Percentiles rank a stretch among this genome's conserved stretches.
These are phyloP conservation scores for Tritrichomonas musculus DNA, from an alignment of 208 protist genomes.

Conservation along the genomic window DNA sequence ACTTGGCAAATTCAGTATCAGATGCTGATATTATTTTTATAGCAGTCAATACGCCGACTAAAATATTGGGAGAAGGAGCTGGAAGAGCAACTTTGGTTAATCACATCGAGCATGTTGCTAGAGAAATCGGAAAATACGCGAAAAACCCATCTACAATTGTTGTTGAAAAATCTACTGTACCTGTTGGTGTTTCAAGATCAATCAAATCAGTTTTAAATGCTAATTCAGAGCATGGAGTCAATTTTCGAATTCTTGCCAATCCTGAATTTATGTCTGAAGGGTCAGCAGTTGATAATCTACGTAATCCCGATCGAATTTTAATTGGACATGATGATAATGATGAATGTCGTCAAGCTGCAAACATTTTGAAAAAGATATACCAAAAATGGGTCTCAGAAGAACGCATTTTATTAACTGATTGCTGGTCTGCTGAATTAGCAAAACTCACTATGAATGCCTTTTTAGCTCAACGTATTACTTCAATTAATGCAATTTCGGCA, in stretches of 20 bases:
- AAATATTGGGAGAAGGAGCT: slow-evolving; percentile 71
- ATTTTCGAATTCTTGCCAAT: slow-evolving; percentile 81
- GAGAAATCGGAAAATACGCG: background rate
- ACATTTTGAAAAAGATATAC: slow-evolving; percentile 52
- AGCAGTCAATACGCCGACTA: slow-evolving; percentile 88
- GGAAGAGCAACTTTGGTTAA: slow-evolving; percentile 40
- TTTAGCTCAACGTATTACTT: slow-evolving; percentile 87
- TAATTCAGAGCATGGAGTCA: slow-evolving; percentile 35
- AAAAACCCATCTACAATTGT: slow-evolving; percentile 67
- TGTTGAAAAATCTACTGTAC: slow-evolving; percentile 85
- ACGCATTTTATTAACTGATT: slow-evolving; percentile 76
- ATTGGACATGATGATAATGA: slow-evolving; percentile 72
- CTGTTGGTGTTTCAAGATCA: slow-evolving; percentile 57
- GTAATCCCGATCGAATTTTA: slow-evolving; percentile 83
- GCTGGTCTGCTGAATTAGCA: slow-evolving; percentile 87
- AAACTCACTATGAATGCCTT: slow-evolving; percentile 92
- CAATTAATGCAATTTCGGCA: slow-evolving; percentile 78
- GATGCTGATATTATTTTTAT: slow-evolving; percentile 85
- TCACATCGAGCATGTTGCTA: background rate
- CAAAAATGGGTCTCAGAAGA: slow-evolving; percentile 69
- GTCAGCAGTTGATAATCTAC: slow-evolving; percentile 75
- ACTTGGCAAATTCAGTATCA: slow-evolving; percentile 62
- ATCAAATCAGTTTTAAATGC: slow-evolving; percentile 54
- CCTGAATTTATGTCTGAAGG: slow-evolving; percentile 93
- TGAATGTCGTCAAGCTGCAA: slow-evolving; percentile 53